These are phyloP conservation scores for Sugiyamaella chiloensis DNA, from an alignment of 805 yeast species.

Conservation along the genomic window DNA sequence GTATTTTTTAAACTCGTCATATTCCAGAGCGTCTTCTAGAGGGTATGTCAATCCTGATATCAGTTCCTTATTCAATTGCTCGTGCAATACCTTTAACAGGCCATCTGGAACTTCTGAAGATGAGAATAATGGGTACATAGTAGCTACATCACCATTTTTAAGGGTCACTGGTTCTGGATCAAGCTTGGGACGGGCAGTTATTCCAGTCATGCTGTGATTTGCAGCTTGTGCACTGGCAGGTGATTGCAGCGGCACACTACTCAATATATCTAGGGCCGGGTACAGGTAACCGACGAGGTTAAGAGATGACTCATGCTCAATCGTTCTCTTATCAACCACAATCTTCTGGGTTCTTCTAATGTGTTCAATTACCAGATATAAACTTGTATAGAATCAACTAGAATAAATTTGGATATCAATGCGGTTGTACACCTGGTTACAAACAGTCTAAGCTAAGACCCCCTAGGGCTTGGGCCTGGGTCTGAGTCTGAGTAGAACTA, in stretches of 20 bases:
- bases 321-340: too few species aligned
- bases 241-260: too few species aligned
- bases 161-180: slow-evolving; percentile 70
- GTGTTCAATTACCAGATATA: too few species aligned
- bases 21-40: slow-evolving; percentile 37
- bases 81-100: slow-evolving; percentile 45
- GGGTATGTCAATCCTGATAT: slow-evolving; percentile 70
- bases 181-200: neutral
- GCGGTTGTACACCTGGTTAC: too few species aligned
- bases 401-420: too few species aligned
- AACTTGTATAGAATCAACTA: too few species aligned
- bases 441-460: too few species aligned
- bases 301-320: too few species aligned
- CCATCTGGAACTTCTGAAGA: slow-evolving; percentile 47
- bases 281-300: neutral
- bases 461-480: too few species aligned
- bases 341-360: too few species aligned
- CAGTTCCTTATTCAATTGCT: slow-evolving; percentile 61
- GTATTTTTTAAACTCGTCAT: slow-evolving; percentile 54
- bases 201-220: neutral
- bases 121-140: slow-evolving; percentile 58
- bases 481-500: too few species aligned
- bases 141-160: slow-evolving; percentile 50
- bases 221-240: too few species aligned
- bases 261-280: neutral